Base-by-base conservation (phyloP, 768 basidiomycete genomes). In the Crassisporium funariophilum region DNA sequence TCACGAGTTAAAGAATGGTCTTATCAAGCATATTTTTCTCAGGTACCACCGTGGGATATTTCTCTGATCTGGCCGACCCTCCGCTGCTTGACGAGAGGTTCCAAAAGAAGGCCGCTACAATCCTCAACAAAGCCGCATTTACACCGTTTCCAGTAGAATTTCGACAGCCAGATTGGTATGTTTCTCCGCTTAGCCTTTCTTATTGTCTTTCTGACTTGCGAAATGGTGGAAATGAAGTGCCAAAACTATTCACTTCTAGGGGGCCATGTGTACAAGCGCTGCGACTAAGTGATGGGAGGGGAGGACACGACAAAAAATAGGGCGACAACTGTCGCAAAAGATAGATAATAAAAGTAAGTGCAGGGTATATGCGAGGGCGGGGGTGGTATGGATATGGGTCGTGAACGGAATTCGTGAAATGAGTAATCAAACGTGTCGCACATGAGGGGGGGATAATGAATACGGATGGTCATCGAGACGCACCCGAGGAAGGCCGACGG, bases 391-490 rank as follows among this genome's bases (percentile, higher is more conserved):
- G 52, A 47, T 47, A 47, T 27, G 50, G 27, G 34, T 52, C 48
- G 44, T 54, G 49, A 56, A 53, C 39, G 21, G 47, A 31, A 47
- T 54, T 64, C 63, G 56, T 65, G 58, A 54, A 53, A 44, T 50
- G 45, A 41, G 51, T 58, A 57, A 60, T 54, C 52, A 58, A 48
- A 44, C 61, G 61, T 63, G 61, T 59, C 61, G 59, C 62, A 49
- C 62, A 57, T 59, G 56, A 63, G 52, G 46, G 42, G 52, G 39
- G 35, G 37, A 31, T 41, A 49, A 40, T 44, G 42, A 46, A 55
- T 42, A 53, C 40, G 63, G 59, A 63, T 60, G 57, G 68, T 60
- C 70, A 57, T 71, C 70, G 62, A 71, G 70, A 70, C 68, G 60
- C 69, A 68, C 64, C 64, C 57, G 54, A 62, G 63, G 61, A 61